phyloP scores from a whole-genome alignment of 306 rosid species.

The Trifolium pratense region DNA sequence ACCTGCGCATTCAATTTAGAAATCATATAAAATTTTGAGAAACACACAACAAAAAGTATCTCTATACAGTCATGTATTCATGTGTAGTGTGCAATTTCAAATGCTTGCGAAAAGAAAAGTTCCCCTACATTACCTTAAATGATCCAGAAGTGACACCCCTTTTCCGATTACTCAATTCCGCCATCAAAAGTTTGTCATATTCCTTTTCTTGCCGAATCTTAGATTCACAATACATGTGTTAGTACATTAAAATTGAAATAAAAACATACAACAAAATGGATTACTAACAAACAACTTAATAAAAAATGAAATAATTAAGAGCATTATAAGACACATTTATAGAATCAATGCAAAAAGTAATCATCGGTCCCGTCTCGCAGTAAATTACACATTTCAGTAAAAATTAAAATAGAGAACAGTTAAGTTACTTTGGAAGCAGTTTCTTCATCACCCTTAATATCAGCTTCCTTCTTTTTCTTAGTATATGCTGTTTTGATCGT shows the following conservation, averaged over 20 bases:
- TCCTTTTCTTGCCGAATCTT: conserved; percentile 80
- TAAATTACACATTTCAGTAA: no score
- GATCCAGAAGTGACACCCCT: conserved; percentile 90
- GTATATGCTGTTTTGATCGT: conserved; percentile 70
- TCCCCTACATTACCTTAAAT: conserved; percentile 63
- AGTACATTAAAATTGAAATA: conserved; percentile 36
- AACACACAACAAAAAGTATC: conserved; percentile 12
- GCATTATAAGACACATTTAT: no score
- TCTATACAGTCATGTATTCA: conserved; percentile 5
- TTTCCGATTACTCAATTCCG: conserved; percentile 86
- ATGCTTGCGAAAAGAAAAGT: conserved; percentile 28
- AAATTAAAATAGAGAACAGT: neutral
- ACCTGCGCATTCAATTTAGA: conserved; percentile 61
- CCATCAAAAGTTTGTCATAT: conserved; percentile 95
- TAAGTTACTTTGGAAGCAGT: conserved; percentile 75
- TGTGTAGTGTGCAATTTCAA: conserved; percentile 28
- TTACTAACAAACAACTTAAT: conserved; percentile 4
- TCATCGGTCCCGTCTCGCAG: no score
- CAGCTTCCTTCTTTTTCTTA: conserved; percentile 75
- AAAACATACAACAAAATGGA: conserved; percentile 15
- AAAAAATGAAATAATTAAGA: conserved; percentile 13
- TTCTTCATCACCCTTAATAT: conserved; percentile 74
- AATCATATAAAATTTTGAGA: conserved; percentile 34
- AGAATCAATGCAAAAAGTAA: no score
- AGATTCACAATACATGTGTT: conserved; percentile 38